phyloP scores from a whole-genome alignment of 2,329 filamentous ascomycete genomes.

The Fusarium annulatum region DNA sequence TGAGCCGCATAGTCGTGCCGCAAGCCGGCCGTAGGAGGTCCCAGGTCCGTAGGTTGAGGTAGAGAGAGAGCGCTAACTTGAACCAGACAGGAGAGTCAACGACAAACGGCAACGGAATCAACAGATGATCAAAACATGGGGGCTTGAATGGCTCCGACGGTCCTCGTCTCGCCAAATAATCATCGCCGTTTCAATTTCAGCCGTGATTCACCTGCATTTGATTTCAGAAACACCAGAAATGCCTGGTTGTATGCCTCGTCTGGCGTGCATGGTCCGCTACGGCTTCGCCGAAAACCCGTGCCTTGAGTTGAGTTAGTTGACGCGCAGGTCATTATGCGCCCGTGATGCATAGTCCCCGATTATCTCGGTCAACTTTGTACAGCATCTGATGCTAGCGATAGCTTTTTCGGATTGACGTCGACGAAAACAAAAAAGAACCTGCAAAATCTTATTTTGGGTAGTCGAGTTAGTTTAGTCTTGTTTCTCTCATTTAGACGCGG shows the following conservation, averaged over 20 bases:
- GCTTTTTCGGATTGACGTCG: slow-evolving; percentile 7
- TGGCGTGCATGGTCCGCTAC: slow-evolving; percentile 15
- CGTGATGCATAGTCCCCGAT: slow-evolving; percentile 2
- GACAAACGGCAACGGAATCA: background rate
- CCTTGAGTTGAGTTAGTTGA: background rate
- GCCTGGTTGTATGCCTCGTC: slow-evolving; percentile 5
- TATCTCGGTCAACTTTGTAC: slow-evolving; percentile 9
- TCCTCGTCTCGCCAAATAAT: background rate
- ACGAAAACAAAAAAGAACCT: background rate
- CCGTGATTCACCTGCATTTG: background rate
- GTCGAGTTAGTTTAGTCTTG: background rate
- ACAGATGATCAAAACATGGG: background rate
- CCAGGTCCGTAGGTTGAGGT: background rate
- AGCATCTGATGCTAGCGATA: background rate
- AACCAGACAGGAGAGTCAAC: background rate
- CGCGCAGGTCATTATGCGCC: slow-evolving; percentile 7
- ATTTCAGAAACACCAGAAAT: background rate
- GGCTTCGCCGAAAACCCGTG: slow-evolving; percentile 22
- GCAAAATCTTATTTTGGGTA: slow-evolving; percentile 1
- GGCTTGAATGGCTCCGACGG: background rate
- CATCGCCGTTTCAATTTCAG: background rate
- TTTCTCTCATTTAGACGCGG: background rate
- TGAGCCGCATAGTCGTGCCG: slow-evolving; percentile 5
- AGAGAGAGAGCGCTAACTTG: background rate
- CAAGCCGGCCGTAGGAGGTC: background rate